Base-by-base conservation (phyloP, 805 yeast species). In the Schizosaccharomyces cryophilus region DNA sequence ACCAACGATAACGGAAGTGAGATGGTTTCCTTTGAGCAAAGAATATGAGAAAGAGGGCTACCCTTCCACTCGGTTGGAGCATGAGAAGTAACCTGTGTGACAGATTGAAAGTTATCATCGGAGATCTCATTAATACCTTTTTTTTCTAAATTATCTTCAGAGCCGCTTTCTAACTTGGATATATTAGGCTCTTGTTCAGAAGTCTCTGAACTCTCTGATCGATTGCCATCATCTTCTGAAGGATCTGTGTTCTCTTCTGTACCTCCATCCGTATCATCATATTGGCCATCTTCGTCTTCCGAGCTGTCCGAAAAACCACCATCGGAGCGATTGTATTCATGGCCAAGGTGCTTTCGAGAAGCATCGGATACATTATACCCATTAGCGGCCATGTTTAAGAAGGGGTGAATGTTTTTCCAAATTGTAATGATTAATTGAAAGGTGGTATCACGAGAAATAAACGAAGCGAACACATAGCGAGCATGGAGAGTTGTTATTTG, bases 381-480 rank as follows among this genome's bases (percentile, higher is more conserved):
- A 31, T 59, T 59, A 19, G 51, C 54, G 40, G 51, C 15, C 62
- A 68, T 67, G 42, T 75, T 73, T 60, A 73, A 72, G 65, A 66
- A 19, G 66, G 61, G 38, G 66, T 60, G 60, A 64, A 66, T 42
- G 9, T 38, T 42, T 62, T 81, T 78, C 95, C 95, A 86, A 13
- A 84, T 74, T 4, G 81, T 76, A 64, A 78, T 80, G 65, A 93
- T 74, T 62, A 87, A 77, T 56, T 82, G 84, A 65, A 79, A 79
- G 0, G 95, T 83, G 6, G 81, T 71, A 69, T 90, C 96, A 62
- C 96, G 77, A 1, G 90, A 80, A 5, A 87, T 73, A 67, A 90
- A 88, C 61, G 95, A 86, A 15, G 95, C 96, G 74, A 90, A 89
- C 21, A 80, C 80, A 66, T 87, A 85, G 64, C 79, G 80, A 4